Conservation (phyloP, 805 yeast species). For the Sugiyamaella valdiviana region DNA sequence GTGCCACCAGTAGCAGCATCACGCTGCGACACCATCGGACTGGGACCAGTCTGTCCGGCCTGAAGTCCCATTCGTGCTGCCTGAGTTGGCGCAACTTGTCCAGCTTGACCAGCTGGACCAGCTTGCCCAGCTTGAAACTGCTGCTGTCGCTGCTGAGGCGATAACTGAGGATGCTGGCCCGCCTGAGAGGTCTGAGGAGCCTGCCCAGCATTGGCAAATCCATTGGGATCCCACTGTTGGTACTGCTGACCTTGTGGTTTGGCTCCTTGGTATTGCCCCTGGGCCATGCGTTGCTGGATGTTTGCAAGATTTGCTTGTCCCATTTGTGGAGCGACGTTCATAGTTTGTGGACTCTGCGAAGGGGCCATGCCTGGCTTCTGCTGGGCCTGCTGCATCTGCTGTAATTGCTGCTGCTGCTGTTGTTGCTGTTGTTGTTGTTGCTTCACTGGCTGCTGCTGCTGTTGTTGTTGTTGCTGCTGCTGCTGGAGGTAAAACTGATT, state of each 20-base stretch:
- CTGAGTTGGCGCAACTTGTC: neutral
- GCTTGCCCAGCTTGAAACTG: conserved; percentile 2
- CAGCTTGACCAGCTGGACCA: neutral
- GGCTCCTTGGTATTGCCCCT: neutral
- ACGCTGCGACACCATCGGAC: too few species aligned
- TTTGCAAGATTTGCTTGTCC: neutral
- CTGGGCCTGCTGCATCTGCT: too few species aligned
- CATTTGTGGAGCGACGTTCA: neutral
- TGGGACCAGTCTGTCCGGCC: neutral
- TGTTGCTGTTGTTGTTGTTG: conserved; percentile 22
- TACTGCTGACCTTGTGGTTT: neutral
- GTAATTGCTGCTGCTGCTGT: conserved; percentile 22
- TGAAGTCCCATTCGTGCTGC: neutral
- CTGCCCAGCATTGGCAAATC: neutral
- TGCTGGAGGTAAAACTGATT: conserved; percentile 5
- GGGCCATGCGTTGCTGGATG: conserved; percentile 16
- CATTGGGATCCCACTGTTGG: conserved; percentile 3
- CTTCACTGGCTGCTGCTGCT: conserved; percentile 9
- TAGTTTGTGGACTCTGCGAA: neutral
- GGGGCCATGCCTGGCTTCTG: conserved; percentile 13
- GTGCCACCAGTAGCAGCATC: neutral
- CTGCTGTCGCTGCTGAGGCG: conserved; percentile 6
- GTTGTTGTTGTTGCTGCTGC: conserved; percentile 16
- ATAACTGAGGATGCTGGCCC: conserved; percentile 20
- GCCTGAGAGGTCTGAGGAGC: conserved; percentile 2